Evolutionary conservation across 306 rosid species (phyloP).

Genomic region (Castanopsis chinensis): DNA sequence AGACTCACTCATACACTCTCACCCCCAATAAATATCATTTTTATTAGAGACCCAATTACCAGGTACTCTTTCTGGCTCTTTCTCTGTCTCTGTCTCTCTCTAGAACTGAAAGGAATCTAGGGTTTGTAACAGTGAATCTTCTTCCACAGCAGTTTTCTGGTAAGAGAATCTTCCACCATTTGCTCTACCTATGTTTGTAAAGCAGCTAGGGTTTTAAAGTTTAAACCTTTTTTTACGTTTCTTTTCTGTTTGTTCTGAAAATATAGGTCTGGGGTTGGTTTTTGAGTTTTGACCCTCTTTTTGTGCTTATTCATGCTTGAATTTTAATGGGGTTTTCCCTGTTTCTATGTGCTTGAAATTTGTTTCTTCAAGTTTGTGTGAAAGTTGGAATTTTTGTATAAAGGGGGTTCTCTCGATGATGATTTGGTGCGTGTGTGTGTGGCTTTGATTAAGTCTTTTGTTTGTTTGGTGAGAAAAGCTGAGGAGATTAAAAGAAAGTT

Average conservation of each 20-base stretch:
- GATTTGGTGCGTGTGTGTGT: not conserved
- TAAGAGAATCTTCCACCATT: slow-evolving; percentile 20
- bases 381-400: not conserved
- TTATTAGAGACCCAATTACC: not conserved
- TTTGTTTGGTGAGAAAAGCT: slow-evolving; percentile 12
- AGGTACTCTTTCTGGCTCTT: slow-evolving; percentile 10
- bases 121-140: slow-evolving; percentile 59
- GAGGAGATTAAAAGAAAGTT: not conserved
- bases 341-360: not conserved
- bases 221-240: not conserved
- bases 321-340: not conserved
- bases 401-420: slow-evolving; percentile 18
- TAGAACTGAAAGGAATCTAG: slow-evolving; percentile 43
- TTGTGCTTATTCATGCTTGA: slow-evolving; percentile 21
- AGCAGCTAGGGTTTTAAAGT: slow-evolving; percentile 19
- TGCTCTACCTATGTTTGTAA: slow-evolving; percentile 1
- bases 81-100: slow-evolving; percentile 5
- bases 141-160: slow-evolving; percentile 10
- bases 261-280: not conserved
- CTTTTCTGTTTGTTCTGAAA: slow-evolving; percentile 2
- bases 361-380: not conserved
- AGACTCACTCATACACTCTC: too few relatives aligned
- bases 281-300: not conserved
- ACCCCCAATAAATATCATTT: slow-evolving; percentile 11
- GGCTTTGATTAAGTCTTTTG: slow-evolving; percentile 3